Base-by-base conservation (phyloP, 192 early-diverging fungal species). In the Backusella luteola region DNA sequence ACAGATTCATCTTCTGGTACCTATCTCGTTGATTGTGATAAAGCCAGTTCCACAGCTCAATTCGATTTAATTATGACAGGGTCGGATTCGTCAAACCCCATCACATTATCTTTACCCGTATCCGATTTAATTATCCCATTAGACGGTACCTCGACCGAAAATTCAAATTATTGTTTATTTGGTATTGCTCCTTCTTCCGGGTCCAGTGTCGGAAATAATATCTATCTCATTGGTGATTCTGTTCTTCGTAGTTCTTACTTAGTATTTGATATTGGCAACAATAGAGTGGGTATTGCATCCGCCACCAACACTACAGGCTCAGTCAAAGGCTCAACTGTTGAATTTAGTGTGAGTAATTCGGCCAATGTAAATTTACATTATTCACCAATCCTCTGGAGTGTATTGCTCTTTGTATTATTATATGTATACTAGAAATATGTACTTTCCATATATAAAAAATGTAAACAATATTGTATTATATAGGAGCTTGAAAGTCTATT, bases 151-250 rank as follows among this genome's bases (percentile, higher is more conserved):
- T 36, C 68, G 35, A 7, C 39, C 12, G 68, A 32, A 8, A 34
- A 73, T 26, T 41, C 71, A 36, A 52, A 12, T 34, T 21, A 21
- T 4, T 66, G 46, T 78, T 19, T 77, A 26, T 68, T 63, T 77
- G 76, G 76, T 66, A 36, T 76, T 67, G 66, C 76, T 41, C 73
- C 49, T 44, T 17, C 59, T 56, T 34, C 39, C 14, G 52, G 14
- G 2, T 26, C 36, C 15, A 74, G 56, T 35, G n/a, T 21, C 15
- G 77, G 46, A 71, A 44, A 29, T 3, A 78, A 35, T 39, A 78
- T 80, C 34, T 79, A 66, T 23, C 23, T 80, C 2, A 23, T 76
- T 34, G 78, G 78, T 49, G 75, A 76, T 14, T 76, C 70, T 56
- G 32, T 80, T 32, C 75, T 76, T 59, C 66, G 75, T 34, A 70